These are phyloP conservation scores for Calonectria hongkongensis DNA, from an alignment of 2,329 filamentous ascomycete genomes.

Conservation along the genomic window DNA sequence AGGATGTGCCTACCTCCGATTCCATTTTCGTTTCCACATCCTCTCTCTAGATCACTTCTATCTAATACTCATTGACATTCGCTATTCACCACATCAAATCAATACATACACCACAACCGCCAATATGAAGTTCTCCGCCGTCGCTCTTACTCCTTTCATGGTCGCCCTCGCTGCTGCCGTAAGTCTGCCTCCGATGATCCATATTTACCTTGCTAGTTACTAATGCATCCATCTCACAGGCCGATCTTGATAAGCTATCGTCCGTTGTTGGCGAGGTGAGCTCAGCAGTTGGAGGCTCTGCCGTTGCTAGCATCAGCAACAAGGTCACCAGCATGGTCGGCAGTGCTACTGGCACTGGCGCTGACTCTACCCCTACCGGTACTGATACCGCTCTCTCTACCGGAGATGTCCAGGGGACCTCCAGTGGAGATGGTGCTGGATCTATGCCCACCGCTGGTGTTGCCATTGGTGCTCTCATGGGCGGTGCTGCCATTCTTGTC, in stretches of 20 bases:
- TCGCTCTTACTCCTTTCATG: slow-evolving; percentile 5
- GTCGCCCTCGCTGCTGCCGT: slow-evolving; percentile 1
- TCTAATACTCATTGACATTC: neutral
- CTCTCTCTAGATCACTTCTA: neutral
- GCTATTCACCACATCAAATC: neutral
- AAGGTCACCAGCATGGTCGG: slow-evolving; percentile 11
- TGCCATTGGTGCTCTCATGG: slow-evolving; percentile 3
- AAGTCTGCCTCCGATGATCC: neutral
- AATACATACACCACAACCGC: neutral
- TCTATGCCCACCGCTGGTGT: neutral
- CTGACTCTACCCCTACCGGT: neutral
- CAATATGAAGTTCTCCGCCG: slow-evolving; percentile 18
- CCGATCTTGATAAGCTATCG: neutral
- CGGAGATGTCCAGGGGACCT: neutral
- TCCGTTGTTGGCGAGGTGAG: slow-evolving; percentile 6
- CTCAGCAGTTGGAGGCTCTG: slow-evolving; percentile 9
- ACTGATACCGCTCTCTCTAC: slow-evolving; percentile 11
- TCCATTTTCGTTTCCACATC: neutral
- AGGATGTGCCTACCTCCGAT: neutral
- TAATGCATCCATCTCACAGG: neutral
- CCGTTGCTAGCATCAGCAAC: slow-evolving; percentile 10
- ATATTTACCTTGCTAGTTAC: too few species aligned
- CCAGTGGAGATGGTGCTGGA: neutral
- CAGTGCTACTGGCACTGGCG: neutral
- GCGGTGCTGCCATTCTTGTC: slow-evolving; percentile 10